Evolutionary conservation across 116 monocot species (phyloP).

Genomic region (Iris pallida): DNA sequence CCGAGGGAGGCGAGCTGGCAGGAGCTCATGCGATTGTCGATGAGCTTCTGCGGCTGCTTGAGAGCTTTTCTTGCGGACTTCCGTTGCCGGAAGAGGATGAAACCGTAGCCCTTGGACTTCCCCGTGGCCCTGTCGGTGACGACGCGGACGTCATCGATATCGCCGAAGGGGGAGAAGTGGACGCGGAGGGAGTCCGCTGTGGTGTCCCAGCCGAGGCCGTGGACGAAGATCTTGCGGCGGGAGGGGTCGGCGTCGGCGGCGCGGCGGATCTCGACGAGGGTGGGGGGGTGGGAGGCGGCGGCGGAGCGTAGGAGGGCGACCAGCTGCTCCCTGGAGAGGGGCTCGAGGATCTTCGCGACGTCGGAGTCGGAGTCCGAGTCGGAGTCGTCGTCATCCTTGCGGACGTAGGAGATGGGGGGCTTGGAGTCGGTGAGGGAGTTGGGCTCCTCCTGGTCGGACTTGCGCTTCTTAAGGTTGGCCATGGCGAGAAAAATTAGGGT

Average conservation of each 20-base stretch:
- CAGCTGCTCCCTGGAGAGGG: slow-evolving; percentile 11
- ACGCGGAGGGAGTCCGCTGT: not conserved
- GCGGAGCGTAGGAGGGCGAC: slow-evolving; percentile 15
- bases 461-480: not conserved
- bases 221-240: slow-evolving; percentile 19
- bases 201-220: slow-evolving; percentile 14
- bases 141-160: slow-evolving; percentile 9
- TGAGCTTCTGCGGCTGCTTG: slow-evolving; percentile 13
- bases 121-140: slow-evolving; percentile 12
- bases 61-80: slow-evolving; percentile 3
- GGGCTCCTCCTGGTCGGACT: not conserved
- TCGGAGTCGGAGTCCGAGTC: not conserved
- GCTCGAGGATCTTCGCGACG: slow-evolving; percentile 6
- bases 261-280: slow-evolving; percentile 5
- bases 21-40: slow-evolving; percentile 11
- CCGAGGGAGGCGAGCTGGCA: slow-evolving; percentile 18
- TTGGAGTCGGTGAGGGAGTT: not conserved
- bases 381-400: not conserved
- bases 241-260: slow-evolving; percentile 13
- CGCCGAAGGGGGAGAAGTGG: slow-evolving; percentile 8
- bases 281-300: not conserved
- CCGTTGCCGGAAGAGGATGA: slow-evolving; percentile 10
- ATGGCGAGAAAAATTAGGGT: not conserved
- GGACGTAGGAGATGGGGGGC: slow-evolving; percentile 6
- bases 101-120: slow-evolving; percentile 19